Evolutionary conservation across 352 stramenopile genomes (phyloP).

Genomic region (Phytopythium ostracodes): DNA sequence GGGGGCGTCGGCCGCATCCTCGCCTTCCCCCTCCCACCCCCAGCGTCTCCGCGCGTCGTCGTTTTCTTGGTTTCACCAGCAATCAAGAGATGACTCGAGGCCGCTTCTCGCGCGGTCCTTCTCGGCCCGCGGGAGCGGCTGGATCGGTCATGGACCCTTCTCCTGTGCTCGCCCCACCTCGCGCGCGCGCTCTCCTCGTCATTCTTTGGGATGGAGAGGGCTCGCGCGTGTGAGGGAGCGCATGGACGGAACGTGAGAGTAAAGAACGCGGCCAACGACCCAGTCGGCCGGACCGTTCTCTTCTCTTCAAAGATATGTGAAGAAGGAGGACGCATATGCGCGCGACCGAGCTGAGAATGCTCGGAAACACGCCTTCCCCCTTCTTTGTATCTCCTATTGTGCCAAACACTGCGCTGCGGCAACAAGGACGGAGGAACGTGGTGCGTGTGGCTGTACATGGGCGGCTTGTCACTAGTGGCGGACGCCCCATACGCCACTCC

Average conservation of each 20-base stretch:
- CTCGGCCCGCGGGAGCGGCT: not conserved
- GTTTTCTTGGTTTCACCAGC: constrained; percentile 6
- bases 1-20: not conserved
- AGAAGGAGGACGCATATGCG: constrained; percentile 21
- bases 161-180: constrained; percentile 25
- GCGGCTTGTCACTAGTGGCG: not conserved
- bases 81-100: constrained; percentile 6
- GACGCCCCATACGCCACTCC: constrained; percentile 41
- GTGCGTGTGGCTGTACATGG: constrained; percentile 58
- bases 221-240: constrained; percentile 9
- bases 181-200: not conserved
- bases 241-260: constrained; percentile 84
- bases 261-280: constrained; percentile 30
- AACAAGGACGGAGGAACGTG: constrained; percentile 80
- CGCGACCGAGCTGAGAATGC: not conserved
- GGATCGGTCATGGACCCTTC: constrained; percentile 40
- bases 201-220: not conserved
- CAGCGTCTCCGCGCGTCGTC: not conserved
- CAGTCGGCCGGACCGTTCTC: constrained; percentile 26
- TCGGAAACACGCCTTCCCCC: not conserved
- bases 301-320: constrained; percentile 86
- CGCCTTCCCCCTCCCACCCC: not conserved
- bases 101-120: not conserved
- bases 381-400: constrained; percentile 76
- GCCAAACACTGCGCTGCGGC: constrained; percentile 22